Percentiles rank a stretch among this genome's conserved stretches.
phyloP scores from a whole-genome alignment of 768 basidiomycete genomes.

The Roridomyces roridus region DNA sequence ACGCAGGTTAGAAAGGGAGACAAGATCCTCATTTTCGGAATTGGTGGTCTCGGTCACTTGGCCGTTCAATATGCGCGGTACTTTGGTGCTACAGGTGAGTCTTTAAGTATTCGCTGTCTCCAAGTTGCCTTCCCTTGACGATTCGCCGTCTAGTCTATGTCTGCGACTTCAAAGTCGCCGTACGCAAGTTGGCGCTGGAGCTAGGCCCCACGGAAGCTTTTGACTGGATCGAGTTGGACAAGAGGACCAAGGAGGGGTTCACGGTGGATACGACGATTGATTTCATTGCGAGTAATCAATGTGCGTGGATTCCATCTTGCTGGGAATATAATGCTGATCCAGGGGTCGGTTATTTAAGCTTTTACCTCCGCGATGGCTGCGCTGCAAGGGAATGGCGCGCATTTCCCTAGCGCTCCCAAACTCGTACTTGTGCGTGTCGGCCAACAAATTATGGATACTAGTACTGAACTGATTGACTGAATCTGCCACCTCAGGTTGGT shows the following conservation, averaged over 20 bases:
- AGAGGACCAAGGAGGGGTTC: slow-evolving; percentile 13
- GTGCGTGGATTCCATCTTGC: too few relatives aligned
- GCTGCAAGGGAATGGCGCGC: slow-evolving; percentile 9
- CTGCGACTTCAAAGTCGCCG: slow-evolving; percentile 26
- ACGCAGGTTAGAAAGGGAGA: slow-evolving; percentile 15
- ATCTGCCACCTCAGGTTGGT: slow-evolving; percentile 17
- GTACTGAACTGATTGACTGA: too few relatives aligned
- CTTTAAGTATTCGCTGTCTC: background rate
- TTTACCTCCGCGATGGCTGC: slow-evolving; percentile 16
- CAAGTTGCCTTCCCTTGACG: background rate
- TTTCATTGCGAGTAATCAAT: slow-evolving; percentile 26
- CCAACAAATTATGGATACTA: background rate
- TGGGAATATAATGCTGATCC: background rate
- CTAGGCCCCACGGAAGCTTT: slow-evolving; percentile 29
- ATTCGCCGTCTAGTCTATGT: slow-evolving; percentile 31
- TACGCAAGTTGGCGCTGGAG: slow-evolving; percentile 26
- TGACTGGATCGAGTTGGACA: slow-evolving; percentile 21
- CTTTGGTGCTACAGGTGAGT: slow-evolving; percentile 27
- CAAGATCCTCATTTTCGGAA: slow-evolving; percentile 24
- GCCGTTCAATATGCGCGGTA: slow-evolving; percentile 28
- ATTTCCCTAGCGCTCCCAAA: slow-evolving; percentile 7
- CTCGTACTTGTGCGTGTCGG: slow-evolving; percentile 11
- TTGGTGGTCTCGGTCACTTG: slow-evolving; percentile 21
- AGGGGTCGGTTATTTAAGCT: background rate
- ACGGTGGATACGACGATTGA: slow-evolving; percentile 31